Percentiles rank a stretch among this genome's conserved stretches.
Conservation (phyloP, 129 eudicot genomes). For the Escallonia herrerae region DNA sequence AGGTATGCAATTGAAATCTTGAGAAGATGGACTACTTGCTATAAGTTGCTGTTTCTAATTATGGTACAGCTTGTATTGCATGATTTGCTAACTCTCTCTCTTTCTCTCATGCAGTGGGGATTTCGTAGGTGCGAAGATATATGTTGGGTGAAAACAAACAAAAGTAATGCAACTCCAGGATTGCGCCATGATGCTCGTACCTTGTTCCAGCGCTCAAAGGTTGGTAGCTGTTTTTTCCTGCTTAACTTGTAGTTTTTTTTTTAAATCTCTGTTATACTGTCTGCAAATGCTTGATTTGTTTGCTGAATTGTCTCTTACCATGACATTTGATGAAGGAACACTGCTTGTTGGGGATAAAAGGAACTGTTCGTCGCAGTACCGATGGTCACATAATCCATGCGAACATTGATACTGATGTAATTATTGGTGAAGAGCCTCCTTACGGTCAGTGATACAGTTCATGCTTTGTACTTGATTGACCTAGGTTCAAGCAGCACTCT, state of each 20-base stretch:
- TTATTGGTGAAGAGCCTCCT: conserved; percentile 97
- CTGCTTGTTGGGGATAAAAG: conserved; percentile 97
- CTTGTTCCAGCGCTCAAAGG: conserved; percentile 92
- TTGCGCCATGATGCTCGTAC: conserved; percentile 98
- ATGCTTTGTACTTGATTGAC: not conserved
- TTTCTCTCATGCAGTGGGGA: conserved; percentile 89
- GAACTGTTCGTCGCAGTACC: conserved; percentile 97
- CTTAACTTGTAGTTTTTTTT: not conserved
- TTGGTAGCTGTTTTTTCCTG: conserved; percentile 15
- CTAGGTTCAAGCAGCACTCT: not conserved
- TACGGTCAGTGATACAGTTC: conserved; percentile 56
- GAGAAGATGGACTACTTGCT: not conserved
- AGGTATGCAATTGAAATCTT: conserved; percentile 36
- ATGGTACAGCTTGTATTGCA: not conserved
- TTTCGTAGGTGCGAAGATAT: conserved; percentile 98
- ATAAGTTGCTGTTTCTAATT: not conserved
- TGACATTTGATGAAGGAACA: conserved; percentile 60
- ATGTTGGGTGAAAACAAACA: conserved; percentile 99
- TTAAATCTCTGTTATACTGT: not conserved
- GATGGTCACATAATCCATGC: conserved; percentile 99
- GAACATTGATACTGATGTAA: conserved; percentile 95
- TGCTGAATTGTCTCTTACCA: conserved; percentile 5
- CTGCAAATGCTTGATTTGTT: not conserved
- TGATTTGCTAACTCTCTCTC: not conserved
- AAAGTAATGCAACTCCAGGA: conserved; percentile 86